Percentiles rank a stretch among this genome's conserved stretches.
phyloP scores from a whole-genome alignment of 371 early-diverging fungal genomes.

The Cokeromyces recurvatus region DNA sequence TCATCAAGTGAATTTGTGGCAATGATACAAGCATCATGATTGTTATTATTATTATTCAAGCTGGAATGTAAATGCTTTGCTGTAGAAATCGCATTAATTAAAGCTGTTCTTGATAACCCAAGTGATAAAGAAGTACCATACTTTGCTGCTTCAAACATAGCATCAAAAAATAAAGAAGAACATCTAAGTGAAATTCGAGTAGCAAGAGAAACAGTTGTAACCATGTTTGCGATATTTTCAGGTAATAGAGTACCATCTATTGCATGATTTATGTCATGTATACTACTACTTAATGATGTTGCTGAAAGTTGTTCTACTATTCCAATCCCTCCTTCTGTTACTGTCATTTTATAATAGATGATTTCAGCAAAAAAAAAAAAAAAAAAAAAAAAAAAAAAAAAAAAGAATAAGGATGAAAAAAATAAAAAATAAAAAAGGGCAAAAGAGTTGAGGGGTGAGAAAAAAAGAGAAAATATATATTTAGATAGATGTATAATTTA shows the following conservation, averaged over 20 bases:
- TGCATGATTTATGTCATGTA: too few species aligned
- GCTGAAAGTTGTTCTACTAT: too few species aligned
- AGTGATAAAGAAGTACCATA: conserved; percentile 51
- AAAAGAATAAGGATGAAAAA: too few species aligned
- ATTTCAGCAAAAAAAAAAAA: too few species aligned
- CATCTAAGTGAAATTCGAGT: conserved; percentile 28
- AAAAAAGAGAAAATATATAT: too few species aligned
- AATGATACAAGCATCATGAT: neutral
- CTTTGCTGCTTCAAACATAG: conserved; percentile 48
- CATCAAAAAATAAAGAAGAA: conserved; percentile 28
- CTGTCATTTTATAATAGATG: too few species aligned
- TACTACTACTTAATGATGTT: too few species aligned
- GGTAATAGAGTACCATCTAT: conserved; percentile 20
- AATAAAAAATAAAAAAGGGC: too few species aligned
- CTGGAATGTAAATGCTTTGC: conserved; percentile 42
- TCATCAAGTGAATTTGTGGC: neutral
- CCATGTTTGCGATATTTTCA: conserved; percentile 23
- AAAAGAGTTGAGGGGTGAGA: too few species aligned
- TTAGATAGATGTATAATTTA: too few species aligned
- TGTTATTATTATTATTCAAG: neutral
- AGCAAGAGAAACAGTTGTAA: conserved; percentile 28
- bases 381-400: too few species aligned
- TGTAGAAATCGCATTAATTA: conserved; percentile 43
- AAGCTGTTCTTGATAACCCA: conserved; percentile 46
- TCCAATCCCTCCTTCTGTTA: too few species aligned